These are phyloP conservation scores for Albugo candida DNA, from an alignment of 352 stramenopile genomes.

Conservation along the genomic window DNA sequence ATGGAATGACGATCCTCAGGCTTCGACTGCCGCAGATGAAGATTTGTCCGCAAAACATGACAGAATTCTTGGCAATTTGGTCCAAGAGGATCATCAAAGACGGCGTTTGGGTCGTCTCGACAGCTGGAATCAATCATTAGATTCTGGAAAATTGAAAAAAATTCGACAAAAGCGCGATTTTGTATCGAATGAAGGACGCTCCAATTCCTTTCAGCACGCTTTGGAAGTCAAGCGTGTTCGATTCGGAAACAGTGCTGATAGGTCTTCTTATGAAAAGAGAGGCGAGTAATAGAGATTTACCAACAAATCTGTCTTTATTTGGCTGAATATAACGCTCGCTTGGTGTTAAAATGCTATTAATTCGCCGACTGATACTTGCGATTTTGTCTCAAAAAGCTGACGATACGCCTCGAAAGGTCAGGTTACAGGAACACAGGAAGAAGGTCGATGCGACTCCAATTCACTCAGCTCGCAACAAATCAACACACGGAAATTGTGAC, in stretches of 20 bases:
- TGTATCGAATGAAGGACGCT: constrained; percentile 43
- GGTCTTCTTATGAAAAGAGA: too few species aligned
- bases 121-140: constrained; percentile 58
- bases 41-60: constrained; percentile 37
- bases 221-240: constrained; percentile 2
- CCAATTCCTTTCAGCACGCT: constrained; percentile 46
- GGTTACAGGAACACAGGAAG: too few species aligned
- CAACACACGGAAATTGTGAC: constrained; percentile 71
- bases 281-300: too few species aligned
- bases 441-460: constrained; percentile 46
- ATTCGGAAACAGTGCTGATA: too few species aligned
- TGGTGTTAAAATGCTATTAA: too few species aligned
- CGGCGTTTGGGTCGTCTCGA: constrained; percentile 43
- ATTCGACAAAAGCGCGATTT: constrained; percentile 74
- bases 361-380: too few species aligned
- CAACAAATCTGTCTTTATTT: too few species aligned
- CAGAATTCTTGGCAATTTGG: constrained; percentile 40
- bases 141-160: constrained; percentile 61
- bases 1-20: constrained; percentile 16
- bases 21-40: constrained; percentile 19
- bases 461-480: constrained; percentile 46
- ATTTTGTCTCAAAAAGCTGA: too few species aligned
- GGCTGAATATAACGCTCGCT: too few species aligned
- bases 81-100: constrained; percentile 53
- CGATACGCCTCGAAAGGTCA: too few species aligned